Conservation (phyloP, 2,329 filamentous ascomycete genomes). For the Aureobasidium sp. region DNA sequence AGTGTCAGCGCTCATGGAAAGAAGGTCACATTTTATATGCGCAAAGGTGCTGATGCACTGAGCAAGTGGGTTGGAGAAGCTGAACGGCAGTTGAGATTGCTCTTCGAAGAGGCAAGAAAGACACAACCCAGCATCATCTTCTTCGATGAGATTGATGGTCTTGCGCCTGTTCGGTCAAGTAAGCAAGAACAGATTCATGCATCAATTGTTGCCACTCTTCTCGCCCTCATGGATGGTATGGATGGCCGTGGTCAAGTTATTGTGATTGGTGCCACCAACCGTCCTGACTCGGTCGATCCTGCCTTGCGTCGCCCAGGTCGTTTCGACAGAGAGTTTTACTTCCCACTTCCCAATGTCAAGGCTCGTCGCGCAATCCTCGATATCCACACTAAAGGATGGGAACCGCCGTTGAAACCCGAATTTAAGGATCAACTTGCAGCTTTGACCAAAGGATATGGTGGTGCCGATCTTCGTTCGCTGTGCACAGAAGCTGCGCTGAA, state of each 20-base stretch:
- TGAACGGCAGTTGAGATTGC: conserved; percentile 81
- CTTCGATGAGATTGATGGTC: conserved; percentile 96
- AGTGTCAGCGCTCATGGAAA: conserved; percentile 80
- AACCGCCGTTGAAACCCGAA: conserved; percentile 57
- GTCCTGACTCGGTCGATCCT: conserved; percentile 92
- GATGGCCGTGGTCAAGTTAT: conserved; percentile 97
- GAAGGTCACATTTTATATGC: conserved; percentile 99
- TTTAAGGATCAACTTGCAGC: conserved; percentile 82
- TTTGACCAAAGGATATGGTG: conserved; percentile 90
- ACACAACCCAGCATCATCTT: conserved; percentile 99
- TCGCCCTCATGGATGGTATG: conserved; percentile 96
- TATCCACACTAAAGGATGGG: conserved; percentile 94
- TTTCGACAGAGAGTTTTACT: conserved; percentile 97
- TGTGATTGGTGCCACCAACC: conserved; percentile 96
- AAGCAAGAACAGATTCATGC: conserved; percentile 99
- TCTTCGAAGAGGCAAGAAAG: conserved; percentile 92
- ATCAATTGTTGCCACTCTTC: conserved; percentile 89
- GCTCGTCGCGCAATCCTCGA: conserved; percentile 80
- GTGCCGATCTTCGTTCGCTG: conserved; percentile 85
- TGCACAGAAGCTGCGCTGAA: conserved; percentile 96
- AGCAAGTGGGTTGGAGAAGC: conserved; percentile 99
- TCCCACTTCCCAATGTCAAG: conserved; percentile 75
- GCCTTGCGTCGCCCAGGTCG: conserved; percentile 88
- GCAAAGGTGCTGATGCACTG: conserved; percentile 92
- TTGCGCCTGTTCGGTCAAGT: conserved; percentile 90